phyloP scores from a whole-genome alignment of 192 early-diverging fungal genomes.

The Entomortierella beljakovae region DNA sequence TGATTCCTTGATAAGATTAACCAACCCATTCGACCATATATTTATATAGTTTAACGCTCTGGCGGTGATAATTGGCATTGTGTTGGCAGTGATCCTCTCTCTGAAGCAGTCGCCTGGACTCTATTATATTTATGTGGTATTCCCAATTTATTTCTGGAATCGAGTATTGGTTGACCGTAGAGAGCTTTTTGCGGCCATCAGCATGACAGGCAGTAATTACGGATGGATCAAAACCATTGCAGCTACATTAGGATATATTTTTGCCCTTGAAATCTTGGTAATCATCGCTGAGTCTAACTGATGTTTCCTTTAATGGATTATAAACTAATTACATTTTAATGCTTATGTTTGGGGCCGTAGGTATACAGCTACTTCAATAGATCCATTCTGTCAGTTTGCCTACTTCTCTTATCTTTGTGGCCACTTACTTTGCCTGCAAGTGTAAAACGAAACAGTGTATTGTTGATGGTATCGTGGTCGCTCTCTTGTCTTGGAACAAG shows the following conservation, averaged over 20 bases:
- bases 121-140: slow-evolving; percentile 90
- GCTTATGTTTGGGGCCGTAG: slow-evolving; percentile 36
- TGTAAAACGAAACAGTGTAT: slow-evolving; percentile 58
- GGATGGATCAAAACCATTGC: slow-evolving; percentile 45
- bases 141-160: slow-evolving; percentile 91
- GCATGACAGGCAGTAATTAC: slow-evolving; percentile 18
- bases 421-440: slow-evolving; percentile 68
- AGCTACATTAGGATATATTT: slow-evolving; percentile 66
- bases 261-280: slow-evolving; percentile 84
- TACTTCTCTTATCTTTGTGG: slow-evolving; percentile 76
- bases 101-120: slow-evolving; percentile 81
- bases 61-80: slow-evolving; percentile 48
- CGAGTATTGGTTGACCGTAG: slow-evolving; percentile 59
- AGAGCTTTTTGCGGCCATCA: slow-evolving; percentile 35
- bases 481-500: slow-evolving; percentile 76
- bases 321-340: background rate
- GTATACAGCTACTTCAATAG: slow-evolving; percentile 92
- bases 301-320: background rate
- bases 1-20: too few species aligned
- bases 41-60: slow-evolving; percentile 52
- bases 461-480: slow-evolving; percentile 74
- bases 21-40: background rate
- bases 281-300: slow-evolving; percentile 31
- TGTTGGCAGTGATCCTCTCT: slow-evolving; percentile 71
- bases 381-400: slow-evolving; percentile 68